Percentiles rank a stretch among this genome's conserved stretches.
Conservation (phyloP, 495 filamentous ascomycete genomes). For the Trypethelium eluteriae region DNA sequence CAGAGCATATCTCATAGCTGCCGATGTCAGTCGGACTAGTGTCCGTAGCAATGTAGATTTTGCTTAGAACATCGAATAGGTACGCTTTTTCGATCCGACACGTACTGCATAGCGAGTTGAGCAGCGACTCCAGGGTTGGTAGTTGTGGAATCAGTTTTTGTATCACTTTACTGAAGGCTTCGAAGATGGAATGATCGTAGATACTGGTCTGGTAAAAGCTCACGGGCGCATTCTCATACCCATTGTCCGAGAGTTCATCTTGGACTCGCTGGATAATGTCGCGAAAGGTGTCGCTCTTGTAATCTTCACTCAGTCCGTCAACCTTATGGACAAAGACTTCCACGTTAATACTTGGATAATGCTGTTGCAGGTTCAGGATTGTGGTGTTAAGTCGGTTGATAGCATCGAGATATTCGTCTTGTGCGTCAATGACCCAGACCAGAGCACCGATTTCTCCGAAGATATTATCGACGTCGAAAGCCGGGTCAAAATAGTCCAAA, state of each 20-base stretch:
- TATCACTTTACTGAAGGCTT: constrained; percentile 95
- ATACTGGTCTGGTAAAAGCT: constrained; percentile 93
- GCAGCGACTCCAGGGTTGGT: constrained; percentile 79
- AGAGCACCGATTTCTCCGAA: constrained; percentile 88
- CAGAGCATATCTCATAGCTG: constrained; percentile 93
- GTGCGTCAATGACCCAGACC: constrained; percentile 97
- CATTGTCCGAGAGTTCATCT: constrained; percentile 86
- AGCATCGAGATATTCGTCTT: constrained; percentile 91
- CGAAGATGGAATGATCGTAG: constrained; percentile 96
- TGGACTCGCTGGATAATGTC: constrained; percentile 95
- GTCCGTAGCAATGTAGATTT: constrained; percentile 97
- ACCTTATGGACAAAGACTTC: constrained; percentile 99
- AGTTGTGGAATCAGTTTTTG: constrained; percentile 93
- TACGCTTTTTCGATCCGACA: constrained; percentile 97
- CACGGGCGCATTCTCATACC: constrained; percentile 84
- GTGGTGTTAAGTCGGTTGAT: constrained; percentile 78
- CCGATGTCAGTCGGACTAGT: constrained; percentile 84
- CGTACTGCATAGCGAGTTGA: constrained; percentile 79
- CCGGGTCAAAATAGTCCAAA: constrained; percentile 76
- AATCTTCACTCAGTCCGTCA: constrained; percentile 89
- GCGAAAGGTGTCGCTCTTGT: constrained; percentile 83
- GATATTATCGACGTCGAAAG: constrained; percentile 82
- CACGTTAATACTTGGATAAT: constrained; percentile 85
- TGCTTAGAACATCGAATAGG: constrained; percentile 90
- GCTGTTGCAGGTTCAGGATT: constrained; percentile 76